phyloP scores from a whole-genome alignment of 495 filamentous ascomycete species.

The Neurospora sublineolata region DNA sequence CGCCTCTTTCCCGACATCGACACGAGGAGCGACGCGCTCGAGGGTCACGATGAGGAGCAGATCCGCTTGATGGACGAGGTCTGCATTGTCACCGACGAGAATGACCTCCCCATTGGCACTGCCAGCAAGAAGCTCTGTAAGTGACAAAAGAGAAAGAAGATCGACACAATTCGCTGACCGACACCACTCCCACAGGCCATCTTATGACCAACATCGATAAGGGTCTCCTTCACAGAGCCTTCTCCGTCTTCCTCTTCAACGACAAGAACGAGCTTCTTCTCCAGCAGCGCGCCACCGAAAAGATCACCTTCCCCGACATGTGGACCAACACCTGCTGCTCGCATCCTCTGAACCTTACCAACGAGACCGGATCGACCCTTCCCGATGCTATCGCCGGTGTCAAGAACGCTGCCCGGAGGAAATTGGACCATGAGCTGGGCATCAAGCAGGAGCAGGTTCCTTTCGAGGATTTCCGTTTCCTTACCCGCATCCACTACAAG shows the following conservation, averaged over 20 bases:
- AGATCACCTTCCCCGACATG: constrained; percentile 98
- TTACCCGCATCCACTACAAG: constrained; percentile 96
- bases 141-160: constrained; percentile 18
- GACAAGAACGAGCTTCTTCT: constrained; percentile 78
- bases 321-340: constrained; percentile 99
- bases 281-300: constrained; percentile 90
- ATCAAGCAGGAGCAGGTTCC: constrained; percentile 89
- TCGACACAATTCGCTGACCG: constrained; percentile 3
- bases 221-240: constrained; percentile 91
- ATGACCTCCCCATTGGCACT: constrained; percentile 89
- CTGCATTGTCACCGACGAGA: constrained; percentile 88
- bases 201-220: constrained; percentile 96
- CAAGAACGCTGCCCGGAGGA: constrained; percentile 80
- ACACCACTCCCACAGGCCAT: constrained; percentile 52
- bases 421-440: constrained; percentile 88
- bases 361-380: constrained; percentile 79
- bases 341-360: constrained; percentile 82
- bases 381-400: constrained; percentile 72
- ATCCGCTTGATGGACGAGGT: constrained; percentile 98
- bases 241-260: constrained; percentile 97
- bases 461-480: constrained; percentile 78
- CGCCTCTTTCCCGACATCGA: constrained; percentile 92
- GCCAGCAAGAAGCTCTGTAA: constrained; percentile 97
- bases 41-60: constrained; percentile 94
- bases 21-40: constrained; percentile 62